Percentiles rank a stretch among this genome's conserved stretches.
Evolutionary conservation across 805 yeast genomes (phyloP).

Genomic region (Kodamaea neixiangensis): DNA sequence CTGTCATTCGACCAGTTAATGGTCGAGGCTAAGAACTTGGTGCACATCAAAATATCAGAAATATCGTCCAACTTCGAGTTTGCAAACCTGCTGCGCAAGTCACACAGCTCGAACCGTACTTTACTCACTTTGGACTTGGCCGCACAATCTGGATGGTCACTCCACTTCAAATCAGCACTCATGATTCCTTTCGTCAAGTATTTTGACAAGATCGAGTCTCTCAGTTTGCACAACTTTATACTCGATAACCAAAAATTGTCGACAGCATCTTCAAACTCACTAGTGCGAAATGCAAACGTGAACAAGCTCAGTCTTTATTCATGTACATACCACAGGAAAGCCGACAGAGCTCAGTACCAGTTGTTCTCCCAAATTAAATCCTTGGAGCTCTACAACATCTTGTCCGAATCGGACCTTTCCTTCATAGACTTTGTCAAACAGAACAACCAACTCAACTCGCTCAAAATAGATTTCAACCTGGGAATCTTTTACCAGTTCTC

Average conservation of each 20-base stretch:
- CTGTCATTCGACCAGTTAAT: conserved; percentile 33
- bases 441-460: conserved; percentile 34
- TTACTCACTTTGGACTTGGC: conserved; percentile 38
- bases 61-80: conserved; percentile 54
- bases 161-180: conserved; percentile 49
- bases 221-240: conserved; percentile 48
- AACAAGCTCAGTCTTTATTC: conserved; percentile 13
- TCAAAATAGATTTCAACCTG: conserved; percentile 53
- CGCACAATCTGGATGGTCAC: conserved; percentile 52
- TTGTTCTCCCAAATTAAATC: conserved; percentile 43
- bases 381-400: conserved; percentile 40
- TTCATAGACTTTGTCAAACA: conserved; percentile 47
- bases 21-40: conserved; percentile 48
- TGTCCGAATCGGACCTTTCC: conserved; percentile 49
- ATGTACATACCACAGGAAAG: conserved; percentile 14
- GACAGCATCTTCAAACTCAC: conserved; percentile 7
- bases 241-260: conserved; percentile 26
- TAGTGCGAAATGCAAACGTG: conserved; percentile 14
- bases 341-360: conserved; percentile 11
- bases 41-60: conserved; percentile 41
- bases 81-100: conserved; percentile 18
- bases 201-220: conserved; percentile 38
- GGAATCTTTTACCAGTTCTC: conserved; percentile 37
- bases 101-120: conserved; percentile 10
- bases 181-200: conserved; percentile 47